Evolutionary conservation across 2,329 filamentous ascomycete species (phyloP).

Genomic region (Exserohilum rostratum): DNA sequence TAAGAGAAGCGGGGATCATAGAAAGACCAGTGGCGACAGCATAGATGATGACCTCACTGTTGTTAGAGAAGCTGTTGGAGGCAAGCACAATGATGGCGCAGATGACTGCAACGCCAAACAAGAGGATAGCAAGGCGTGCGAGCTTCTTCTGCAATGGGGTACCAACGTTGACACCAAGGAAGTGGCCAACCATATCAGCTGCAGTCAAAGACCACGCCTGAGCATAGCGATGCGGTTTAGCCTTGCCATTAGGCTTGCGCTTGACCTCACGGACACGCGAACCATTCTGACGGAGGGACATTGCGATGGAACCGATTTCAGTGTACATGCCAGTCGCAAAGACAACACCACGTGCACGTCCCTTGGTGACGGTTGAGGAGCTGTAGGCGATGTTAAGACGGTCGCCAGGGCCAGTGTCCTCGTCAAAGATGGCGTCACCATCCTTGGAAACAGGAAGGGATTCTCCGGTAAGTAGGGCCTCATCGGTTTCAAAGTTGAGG

Average conservation of each 20-base stretch:
- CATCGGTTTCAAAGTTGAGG: slow-evolving; percentile 78
- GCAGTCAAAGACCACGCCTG: slow-evolving; percentile 61
- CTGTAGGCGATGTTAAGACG: slow-evolving; percentile 69
- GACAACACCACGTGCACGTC: slow-evolving; percentile 71
- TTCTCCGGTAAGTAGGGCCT: slow-evolving; percentile 73
- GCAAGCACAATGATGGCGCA: slow-evolving; percentile 50
- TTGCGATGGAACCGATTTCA: slow-evolving; percentile 75
- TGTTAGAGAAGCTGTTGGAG: slow-evolving; percentile 41
- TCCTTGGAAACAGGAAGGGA: slow-evolving; percentile 70
- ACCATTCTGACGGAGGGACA: slow-evolving; percentile 7
- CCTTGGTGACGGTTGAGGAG: slow-evolving; percentile 72
- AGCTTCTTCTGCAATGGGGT: slow-evolving; percentile 49
- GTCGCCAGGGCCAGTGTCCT: slow-evolving; percentile 68
- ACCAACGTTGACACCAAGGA: slow-evolving; percentile 50
- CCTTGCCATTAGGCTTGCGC: slow-evolving; percentile 45
- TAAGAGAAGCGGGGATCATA: slow-evolving; percentile 48
- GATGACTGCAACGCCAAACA: slow-evolving; percentile 47
- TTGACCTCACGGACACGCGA: slow-evolving; percentile 41
- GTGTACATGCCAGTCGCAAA: slow-evolving; percentile 73
- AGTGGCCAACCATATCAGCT: slow-evolving; percentile 44
- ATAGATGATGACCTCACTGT: slow-evolving; percentile 49
- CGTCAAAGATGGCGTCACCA: slow-evolving; percentile 59
- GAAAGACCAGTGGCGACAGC: slow-evolving; percentile 48
- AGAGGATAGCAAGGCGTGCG: slow-evolving; percentile 40
- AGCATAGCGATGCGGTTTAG: slow-evolving; percentile 49